Evolutionary conservation across 148 eudicot genomes (phyloP), one percentile per base, ranked within the genome.

Genomic region (Cornus kousa): DNA sequence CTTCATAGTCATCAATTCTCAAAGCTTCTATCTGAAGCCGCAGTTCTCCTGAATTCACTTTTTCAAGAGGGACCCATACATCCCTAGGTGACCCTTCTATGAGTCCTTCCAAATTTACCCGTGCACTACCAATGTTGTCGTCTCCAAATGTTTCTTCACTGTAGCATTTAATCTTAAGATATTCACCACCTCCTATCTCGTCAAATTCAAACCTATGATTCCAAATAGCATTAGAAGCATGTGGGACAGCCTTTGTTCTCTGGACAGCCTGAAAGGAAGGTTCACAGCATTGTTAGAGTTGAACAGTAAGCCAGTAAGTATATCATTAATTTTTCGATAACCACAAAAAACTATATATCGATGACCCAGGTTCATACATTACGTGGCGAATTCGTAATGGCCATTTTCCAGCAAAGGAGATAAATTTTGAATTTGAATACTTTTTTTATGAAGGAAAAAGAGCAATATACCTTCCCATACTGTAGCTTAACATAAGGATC

Each of bases 131-230:
- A 68, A 96, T 87, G 80, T 85, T 86, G 72, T 96, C 99, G 78
- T 96, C 99, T 31, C 84, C 86, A 84, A 96, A 90, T 48, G 86
- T 88, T 82, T 96, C 98, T 84, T 96, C 99, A 66, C 72, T 86
- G 32, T 78, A 83, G 84, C 98, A 93, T 78, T 86, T 96, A 79
- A 96, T 77, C 85, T 88, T 91, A 65, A 96, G 92, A 85, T 96
- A 93, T 79, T 96, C 99, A 82, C 91, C 97, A 53, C 91, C 98
- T 67, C 86, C 87, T 60, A 93, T 89, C 90, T 96, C 99, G 76
- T 96, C 98, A 82, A 96, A 96, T 78, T 93, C 98, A 85, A 96
- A 93, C 82, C 76, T 91, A 83, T 93, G 99, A 71, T 92, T 88
- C 99, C 99, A 96, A 46, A 75, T 67, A 66, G 97, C 94, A 80